Conservation (phyloP, 257 asterid genomes). For the Echites panduratus region DNA sequence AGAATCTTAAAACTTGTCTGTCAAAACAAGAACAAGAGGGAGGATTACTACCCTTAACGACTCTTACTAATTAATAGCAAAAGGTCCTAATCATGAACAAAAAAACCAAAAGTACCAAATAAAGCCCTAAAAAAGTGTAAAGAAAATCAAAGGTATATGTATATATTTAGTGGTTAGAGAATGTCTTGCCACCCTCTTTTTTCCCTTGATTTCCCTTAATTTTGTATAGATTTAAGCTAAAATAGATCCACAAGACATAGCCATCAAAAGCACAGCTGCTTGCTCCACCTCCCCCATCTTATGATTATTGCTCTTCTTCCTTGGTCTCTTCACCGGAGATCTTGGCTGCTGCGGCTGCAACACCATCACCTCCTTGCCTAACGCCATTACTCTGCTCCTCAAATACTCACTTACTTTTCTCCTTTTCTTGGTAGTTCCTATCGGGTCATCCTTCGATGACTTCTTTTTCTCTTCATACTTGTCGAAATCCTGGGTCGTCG, state of each 20-base stretch:
- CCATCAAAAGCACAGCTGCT: constrained; percentile 75
- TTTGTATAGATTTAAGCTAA: constrained; percentile 24
- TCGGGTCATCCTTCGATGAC: neutral
- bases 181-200: neutral
- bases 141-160: neutral
- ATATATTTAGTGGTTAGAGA: too few species aligned
- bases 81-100: neutral
- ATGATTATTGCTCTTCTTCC: constrained; percentile 22
- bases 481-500: neutral
- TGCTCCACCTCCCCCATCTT: constrained; percentile 59
- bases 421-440: neutral
- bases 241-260: constrained; percentile 63
- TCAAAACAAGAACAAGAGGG: neutral
- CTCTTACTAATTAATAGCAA: neutral
- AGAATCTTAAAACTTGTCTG: neutral
- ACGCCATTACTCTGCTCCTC: constrained; percentile 37
- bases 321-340: constrained; percentile 21
- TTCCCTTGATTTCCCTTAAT: neutral
- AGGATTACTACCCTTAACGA: neutral
- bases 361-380: constrained; percentile 33
- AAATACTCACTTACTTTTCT: constrained; percentile 19
- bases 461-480: constrained; percentile 15
- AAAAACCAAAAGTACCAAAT: neutral
- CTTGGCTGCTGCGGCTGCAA: constrained; percentile 23
- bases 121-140: neutral